Percentiles rank a stretch among this genome's conserved stretches.
Conservation (phyloP, 2,329 filamentous ascomycete genomes). For the Didymosphaeria variabile region DNA sequence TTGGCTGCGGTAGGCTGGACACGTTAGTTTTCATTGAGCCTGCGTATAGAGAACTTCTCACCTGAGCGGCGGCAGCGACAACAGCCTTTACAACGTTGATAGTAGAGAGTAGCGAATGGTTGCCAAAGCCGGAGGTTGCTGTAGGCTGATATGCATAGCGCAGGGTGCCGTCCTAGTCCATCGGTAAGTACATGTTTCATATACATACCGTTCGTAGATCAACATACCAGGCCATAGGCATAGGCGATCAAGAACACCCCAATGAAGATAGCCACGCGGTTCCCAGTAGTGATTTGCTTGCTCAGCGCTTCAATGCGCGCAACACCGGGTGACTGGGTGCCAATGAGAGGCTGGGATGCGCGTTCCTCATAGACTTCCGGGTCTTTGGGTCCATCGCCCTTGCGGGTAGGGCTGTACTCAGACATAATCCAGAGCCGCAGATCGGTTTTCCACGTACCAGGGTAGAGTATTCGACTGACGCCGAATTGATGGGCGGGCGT, state of each 20-base stretch:
- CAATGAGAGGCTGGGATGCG: slow-evolving; percentile 28
- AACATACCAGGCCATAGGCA: slow-evolving; percentile 62
- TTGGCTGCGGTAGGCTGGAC: slow-evolving; percentile 65
- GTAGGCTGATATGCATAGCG: slow-evolving; percentile 52
- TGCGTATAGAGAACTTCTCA: slow-evolving; percentile 14
- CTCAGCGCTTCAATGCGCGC: slow-evolving; percentile 67
- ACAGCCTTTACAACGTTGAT: slow-evolving; percentile 67
- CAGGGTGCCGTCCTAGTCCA: slow-evolving; percentile 50
- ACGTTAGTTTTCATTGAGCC: slow-evolving; percentile 3
- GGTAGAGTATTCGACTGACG: neutral
- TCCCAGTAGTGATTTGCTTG: slow-evolving; percentile 59
- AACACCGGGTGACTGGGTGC: slow-evolving; percentile 61
- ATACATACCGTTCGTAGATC: fast-evolving
- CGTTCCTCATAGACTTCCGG: slow-evolving; percentile 6
- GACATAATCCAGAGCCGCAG: slow-evolving; percentile 16
- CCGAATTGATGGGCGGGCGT: neutral
- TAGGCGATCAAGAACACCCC: slow-evolving; percentile 71
- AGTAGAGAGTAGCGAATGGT: slow-evolving; percentile 67
- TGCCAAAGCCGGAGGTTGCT: slow-evolving; percentile 61
- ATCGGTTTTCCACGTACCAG: slow-evolving; percentile 1
- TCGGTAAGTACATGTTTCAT: neutral
- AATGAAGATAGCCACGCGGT: slow-evolving; percentile 67
- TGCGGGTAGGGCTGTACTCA: slow-evolving; percentile 20
- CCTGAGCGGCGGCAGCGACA: slow-evolving; percentile 65
- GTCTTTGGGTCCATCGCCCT: neutral